phyloP scores from a whole-genome alignment of 1,284 basidiomycete species.

The Leucoagaricus sp. region DNA sequence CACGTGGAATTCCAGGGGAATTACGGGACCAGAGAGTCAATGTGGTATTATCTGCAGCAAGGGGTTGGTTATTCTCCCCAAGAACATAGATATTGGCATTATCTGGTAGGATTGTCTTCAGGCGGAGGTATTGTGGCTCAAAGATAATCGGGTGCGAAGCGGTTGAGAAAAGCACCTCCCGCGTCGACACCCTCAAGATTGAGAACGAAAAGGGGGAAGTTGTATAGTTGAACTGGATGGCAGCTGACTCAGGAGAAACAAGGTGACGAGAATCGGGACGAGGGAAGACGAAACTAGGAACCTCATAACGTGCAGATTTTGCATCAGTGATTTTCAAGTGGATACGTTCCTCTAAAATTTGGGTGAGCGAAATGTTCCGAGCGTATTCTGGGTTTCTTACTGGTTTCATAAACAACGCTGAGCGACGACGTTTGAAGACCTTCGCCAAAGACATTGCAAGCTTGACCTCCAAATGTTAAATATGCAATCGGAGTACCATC shows the following conservation, averaged over 20 bases:
- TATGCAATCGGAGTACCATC: slow-evolving; percentile 22
- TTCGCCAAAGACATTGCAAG: slow-evolving; percentile 27
- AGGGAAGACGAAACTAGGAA: slow-evolving; percentile 66
- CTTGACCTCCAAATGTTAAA: slow-evolving; percentile 18
- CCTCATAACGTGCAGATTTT: slow-evolving; percentile 59
- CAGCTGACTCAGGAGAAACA: slow-evolving; percentile 33
- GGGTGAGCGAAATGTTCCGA: not conserved
- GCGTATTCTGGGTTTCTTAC: slow-evolving; percentile 13
- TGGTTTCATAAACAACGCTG: slow-evolving; percentile 26
- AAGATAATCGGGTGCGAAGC: slow-evolving; percentile 64
- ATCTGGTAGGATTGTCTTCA: slow-evolving; percentile 56
- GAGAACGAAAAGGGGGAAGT: slow-evolving; percentile 72
- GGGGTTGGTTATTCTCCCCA: slow-evolving; percentile 70
- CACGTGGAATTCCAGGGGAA: slow-evolving; percentile 53
- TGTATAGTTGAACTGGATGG: slow-evolving; percentile 69
- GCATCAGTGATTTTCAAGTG: slow-evolving; percentile 76
- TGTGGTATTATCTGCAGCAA: slow-evolving; percentile 61
- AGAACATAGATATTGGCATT: slow-evolving; percentile 78
- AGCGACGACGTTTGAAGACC: slow-evolving; percentile 23
- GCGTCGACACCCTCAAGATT: slow-evolving; percentile 54
- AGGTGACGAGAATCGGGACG: slow-evolving; percentile 43
- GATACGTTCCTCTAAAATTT: slow-evolving; percentile 52
- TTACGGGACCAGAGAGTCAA: slow-evolving; percentile 73
- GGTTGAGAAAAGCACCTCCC: slow-evolving; percentile 73
- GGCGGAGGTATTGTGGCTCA: slow-evolving; percentile 77